These are phyloP conservation scores for Acer saccharum DNA, from an alignment of 345 rosid genomes.

Conservation along the genomic window DNA sequence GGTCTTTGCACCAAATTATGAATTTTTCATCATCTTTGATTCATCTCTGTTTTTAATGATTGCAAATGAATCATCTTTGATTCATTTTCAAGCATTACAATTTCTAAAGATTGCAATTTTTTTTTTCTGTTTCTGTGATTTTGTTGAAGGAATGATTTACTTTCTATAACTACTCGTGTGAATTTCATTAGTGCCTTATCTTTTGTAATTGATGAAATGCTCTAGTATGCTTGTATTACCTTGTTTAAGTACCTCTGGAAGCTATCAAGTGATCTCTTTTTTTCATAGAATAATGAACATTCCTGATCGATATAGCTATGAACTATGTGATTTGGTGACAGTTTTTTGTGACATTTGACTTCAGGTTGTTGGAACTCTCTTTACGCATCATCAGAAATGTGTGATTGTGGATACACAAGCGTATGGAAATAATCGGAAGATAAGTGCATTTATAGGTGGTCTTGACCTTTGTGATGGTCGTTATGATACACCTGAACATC, in stretches of 20 bases:
- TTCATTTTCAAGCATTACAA: no score
- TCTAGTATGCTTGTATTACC: neutral
- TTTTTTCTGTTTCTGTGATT: no score
- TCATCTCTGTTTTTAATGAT: neutral
- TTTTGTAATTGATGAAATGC: neutral
- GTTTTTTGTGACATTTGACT: conserved; percentile 4
- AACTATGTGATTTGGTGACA: neutral
- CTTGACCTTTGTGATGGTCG: conserved; percentile 83
- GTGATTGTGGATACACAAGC: conserved; percentile 75
- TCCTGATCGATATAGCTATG: neutral
- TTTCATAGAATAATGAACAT: neutral
- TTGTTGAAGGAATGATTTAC: no score
- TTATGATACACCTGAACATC: conserved; percentile 72
- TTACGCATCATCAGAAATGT: conserved; percentile 78
- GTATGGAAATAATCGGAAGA: conserved; percentile 57
- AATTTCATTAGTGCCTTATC: neutral
- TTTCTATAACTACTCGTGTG: neutral
- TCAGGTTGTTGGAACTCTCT: conserved; percentile 76
- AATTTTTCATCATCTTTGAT: neutral
- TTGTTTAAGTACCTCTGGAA: neutral
- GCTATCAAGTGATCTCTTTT: neutral
- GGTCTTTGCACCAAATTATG: conserved; percentile 12
- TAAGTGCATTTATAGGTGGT: conserved; percentile 64
- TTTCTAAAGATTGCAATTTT: no score
- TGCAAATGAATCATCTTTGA: no score